Evolutionary conservation across 179 eudicot species (phyloP).

Genomic region (Beta macrorhiza): DNA sequence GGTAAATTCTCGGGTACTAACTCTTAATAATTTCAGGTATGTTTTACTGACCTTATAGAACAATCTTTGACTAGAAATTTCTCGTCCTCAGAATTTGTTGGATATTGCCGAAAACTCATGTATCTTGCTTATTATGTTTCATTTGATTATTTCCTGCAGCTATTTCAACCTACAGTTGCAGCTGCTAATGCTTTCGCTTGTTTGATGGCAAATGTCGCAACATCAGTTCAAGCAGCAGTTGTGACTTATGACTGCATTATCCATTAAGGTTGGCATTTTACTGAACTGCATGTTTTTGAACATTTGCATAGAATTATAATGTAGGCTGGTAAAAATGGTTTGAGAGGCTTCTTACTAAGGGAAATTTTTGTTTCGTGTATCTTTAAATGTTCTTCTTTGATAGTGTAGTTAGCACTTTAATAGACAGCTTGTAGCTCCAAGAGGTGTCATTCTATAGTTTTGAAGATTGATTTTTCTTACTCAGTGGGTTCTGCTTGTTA

Average conservation of each 20-base stretch:
- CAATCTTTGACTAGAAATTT: neutral
- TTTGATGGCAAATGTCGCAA: conserved; percentile 79
- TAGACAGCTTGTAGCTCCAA: conserved; percentile 2
- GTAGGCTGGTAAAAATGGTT: neutral
- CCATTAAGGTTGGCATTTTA: conserved; percentile 56
- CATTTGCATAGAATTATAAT: neutral
- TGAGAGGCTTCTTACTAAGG: neutral
- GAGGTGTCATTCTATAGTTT: neutral
- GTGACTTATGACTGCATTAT: conserved; percentile 57
- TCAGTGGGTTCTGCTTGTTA: neutral
- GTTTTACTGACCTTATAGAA: too few relatives aligned
- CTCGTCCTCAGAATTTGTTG: neutral
- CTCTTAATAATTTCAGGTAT: too few relatives aligned
- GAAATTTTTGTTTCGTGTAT: neutral
- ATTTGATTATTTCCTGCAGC: conserved; percentile 38
- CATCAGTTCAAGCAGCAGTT: conserved; percentile 88
- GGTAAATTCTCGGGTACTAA: too few relatives aligned
- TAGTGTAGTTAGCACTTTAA: neutral
- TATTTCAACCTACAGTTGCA: conserved; percentile 78
- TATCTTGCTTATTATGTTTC: neutral
- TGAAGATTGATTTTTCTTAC: neutral
- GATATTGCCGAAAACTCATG: neutral
- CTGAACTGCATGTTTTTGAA: neutral
- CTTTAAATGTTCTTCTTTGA: neutral
- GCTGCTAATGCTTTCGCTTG: conserved; percentile 94